phyloP scores from a whole-genome alignment of 2,329 filamentous ascomycete genomes.

The Aspergillus transmontanensis region DNA sequence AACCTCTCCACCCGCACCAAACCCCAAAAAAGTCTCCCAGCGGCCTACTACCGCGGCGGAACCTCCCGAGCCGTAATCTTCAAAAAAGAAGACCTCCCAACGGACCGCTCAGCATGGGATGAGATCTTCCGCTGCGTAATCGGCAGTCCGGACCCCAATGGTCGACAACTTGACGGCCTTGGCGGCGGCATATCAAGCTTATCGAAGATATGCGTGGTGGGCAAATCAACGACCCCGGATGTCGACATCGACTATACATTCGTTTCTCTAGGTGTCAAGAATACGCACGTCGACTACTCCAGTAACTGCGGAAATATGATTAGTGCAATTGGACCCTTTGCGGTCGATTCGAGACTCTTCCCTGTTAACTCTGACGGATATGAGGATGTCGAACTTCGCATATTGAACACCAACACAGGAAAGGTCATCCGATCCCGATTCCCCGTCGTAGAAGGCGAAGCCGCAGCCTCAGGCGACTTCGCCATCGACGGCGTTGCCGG shows the following conservation, averaged over 20 bases:
- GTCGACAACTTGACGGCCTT: slow-evolving; percentile 72
- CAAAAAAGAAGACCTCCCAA: slow-evolving; percentile 55
- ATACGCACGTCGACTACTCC: slow-evolving; percentile 63
- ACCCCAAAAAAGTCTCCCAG: slow-evolving; percentile 40
- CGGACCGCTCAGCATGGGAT: slow-evolving; percentile 49
- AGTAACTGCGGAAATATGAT: slow-evolving; percentile 79
- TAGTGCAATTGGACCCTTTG: slow-evolving; percentile 66
- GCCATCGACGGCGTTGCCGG: slow-evolving; percentile 67
- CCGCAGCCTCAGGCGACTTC: slow-evolving; percentile 57
- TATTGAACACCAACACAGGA: slow-evolving; percentile 72
- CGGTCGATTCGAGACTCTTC: slow-evolving; percentile 58
- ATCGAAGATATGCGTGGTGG: slow-evolving; percentile 71
- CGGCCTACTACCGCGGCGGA: slow-evolving; percentile 67
- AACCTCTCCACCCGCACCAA: neutral
- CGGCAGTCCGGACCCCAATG: slow-evolving; percentile 66
- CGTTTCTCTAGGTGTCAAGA: slow-evolving; percentile 66
- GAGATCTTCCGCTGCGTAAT: slow-evolving; percentile 62
- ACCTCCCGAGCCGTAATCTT: slow-evolving; percentile 70
- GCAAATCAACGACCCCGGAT: slow-evolving; percentile 49
- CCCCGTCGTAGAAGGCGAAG: slow-evolving; percentile 51
- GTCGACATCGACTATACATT: slow-evolving; percentile 73
- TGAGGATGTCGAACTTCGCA: slow-evolving; percentile 52
- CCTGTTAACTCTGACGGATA: slow-evolving; percentile 17
- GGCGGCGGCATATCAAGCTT: slow-evolving; percentile 70
- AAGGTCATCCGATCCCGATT: slow-evolving; percentile 66